Percentiles rank a stretch among this genome's conserved stretches.
phyloP scores from a whole-genome alignment of 495 filamentous ascomycete genomes.

The Talaromyces stipitatus region DNA sequence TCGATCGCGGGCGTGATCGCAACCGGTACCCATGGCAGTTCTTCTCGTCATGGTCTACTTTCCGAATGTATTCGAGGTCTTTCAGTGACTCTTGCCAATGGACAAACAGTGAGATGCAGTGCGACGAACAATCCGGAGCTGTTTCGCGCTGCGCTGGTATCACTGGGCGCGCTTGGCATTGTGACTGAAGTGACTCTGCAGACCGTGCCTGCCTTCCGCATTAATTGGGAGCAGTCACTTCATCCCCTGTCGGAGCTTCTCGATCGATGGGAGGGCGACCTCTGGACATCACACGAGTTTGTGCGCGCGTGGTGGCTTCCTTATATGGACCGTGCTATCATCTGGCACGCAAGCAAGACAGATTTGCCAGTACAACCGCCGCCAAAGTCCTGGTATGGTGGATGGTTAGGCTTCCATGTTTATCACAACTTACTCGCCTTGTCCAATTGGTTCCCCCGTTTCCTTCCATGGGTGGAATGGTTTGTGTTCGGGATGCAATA shows the following conservation, averaged over 20 bases:
- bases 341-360: slow-evolving; percentile 79
- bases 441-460: slow-evolving; percentile 65
- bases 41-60: slow-evolving; percentile 73
- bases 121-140: slow-evolving; percentile 61
- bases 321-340: slow-evolving; percentile 74
- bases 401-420: slow-evolving; percentile 69
- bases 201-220: slow-evolving; percentile 65
- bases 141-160: slow-evolving; percentile 82
- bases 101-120: slow-evolving; percentile 67
- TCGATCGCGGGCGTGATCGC: slow-evolving; percentile 87
- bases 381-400: slow-evolving; percentile 66
- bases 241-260: slow-evolving; percentile 60
- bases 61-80: slow-evolving; percentile 66
- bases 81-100: slow-evolving; percentile 77
- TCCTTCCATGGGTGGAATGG: slow-evolving; percentile 84
- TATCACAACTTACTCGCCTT: slow-evolving; percentile 85
- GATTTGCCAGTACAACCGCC: slow-evolving; percentile 42
- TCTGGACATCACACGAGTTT: slow-evolving; percentile 84
- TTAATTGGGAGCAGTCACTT: slow-evolving; percentile 80
- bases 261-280: slow-evolving; percentile 57
- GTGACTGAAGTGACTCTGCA: slow-evolving; percentile 81
- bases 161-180: slow-evolving; percentile 83
- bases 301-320: slow-evolving; percentile 97
- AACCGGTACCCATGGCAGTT: slow-evolving; percentile 89
- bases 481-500: slow-evolving; percentile 95